These are phyloP conservation scores for Chaetoceros tenuissimus DNA, from an alignment of 108 stramenopile species.

Conservation along the genomic window DNA sequence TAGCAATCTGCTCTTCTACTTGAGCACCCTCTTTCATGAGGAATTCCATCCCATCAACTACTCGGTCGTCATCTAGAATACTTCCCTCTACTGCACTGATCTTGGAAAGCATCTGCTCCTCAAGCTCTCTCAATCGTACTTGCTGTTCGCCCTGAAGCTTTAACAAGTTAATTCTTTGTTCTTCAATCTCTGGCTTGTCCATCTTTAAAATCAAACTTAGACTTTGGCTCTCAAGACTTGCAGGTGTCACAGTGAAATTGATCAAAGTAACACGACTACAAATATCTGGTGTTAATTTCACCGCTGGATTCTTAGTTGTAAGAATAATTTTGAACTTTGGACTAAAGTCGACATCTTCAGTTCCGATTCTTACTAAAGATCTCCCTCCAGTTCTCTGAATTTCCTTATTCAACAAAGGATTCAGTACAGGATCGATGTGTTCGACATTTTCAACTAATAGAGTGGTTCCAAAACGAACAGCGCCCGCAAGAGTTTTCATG, in stretches of 20 bases:
- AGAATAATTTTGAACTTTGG: slow-evolving; percentile 93
- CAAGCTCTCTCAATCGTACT: slow-evolving; percentile 89
- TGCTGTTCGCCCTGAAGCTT: slow-evolving; percentile 93
- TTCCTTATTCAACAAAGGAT: slow-evolving; percentile 94
- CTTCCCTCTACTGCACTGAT: slow-evolving; percentile 93
- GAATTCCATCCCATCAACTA: slow-evolving; percentile 91
- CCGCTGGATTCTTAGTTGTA: slow-evolving; percentile 87
- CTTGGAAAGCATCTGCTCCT: slow-evolving; percentile 90
- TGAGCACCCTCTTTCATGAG: slow-evolving; percentile 93
- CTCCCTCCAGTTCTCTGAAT: slow-evolving; percentile 92
- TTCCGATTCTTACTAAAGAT: slow-evolving; percentile 90
- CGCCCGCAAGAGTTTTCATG: slow-evolving; percentile 93
- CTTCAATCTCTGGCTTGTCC: slow-evolving; percentile 93
- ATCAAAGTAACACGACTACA: slow-evolving; percentile 93
- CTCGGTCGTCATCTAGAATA: slow-evolving; percentile 94
- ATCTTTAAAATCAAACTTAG: slow-evolving; percentile 73
- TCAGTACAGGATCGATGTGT: slow-evolving; percentile 90
- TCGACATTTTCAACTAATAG: slow-evolving; percentile 95
- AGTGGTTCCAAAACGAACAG: slow-evolving; percentile 95
- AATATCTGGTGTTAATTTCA: slow-evolving; percentile 90
- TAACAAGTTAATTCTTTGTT: slow-evolving; percentile 69
- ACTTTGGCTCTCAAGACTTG: slow-evolving; percentile 86
- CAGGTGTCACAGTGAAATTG: slow-evolving; percentile 96
- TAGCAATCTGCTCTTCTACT: slow-evolving; percentile 87
- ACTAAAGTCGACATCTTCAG: slow-evolving; percentile 95